These are phyloP conservation scores for Boletales sp. DNA, from an alignment of 768 basidiomycete species.

Conservation along the genomic window DNA sequence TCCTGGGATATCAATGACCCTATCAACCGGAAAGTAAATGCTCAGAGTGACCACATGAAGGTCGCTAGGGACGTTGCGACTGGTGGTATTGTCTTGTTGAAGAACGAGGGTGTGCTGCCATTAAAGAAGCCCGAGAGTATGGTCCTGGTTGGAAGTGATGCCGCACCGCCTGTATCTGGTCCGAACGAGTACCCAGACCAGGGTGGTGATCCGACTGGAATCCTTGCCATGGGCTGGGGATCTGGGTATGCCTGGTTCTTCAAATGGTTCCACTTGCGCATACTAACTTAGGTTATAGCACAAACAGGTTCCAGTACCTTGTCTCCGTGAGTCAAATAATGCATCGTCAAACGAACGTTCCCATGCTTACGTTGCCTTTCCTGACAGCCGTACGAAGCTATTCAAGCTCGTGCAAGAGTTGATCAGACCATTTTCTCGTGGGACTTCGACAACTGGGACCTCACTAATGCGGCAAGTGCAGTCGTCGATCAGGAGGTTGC, in stretches of 20 bases:
- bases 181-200: slow-evolving; percentile 69
- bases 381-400: slow-evolving; percentile 69
- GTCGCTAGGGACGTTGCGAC: slow-evolving; percentile 61
- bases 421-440: slow-evolving; percentile 66
- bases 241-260: slow-evolving; percentile 47
- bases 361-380: background rate
- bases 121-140: slow-evolving; percentile 56
- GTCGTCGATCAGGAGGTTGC: slow-evolving; percentile 56
- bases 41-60: slow-evolving; percentile 50
- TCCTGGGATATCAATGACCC: slow-evolving; percentile 28
- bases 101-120: slow-evolving; percentile 60
- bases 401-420: slow-evolving; percentile 65
- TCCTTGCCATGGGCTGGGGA: slow-evolving; percentile 92
- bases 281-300: slow-evolving; percentile 33
- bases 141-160: slow-evolving; percentile 60
- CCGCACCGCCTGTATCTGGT: slow-evolving; percentile 59
- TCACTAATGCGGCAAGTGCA: slow-evolving; percentile 43
- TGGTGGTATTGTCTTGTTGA: slow-evolving; percentile 64
- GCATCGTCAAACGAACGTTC: background rate
- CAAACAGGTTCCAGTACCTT: slow-evolving; percentile 74
- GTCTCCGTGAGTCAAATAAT: slow-evolving; percentile 49
- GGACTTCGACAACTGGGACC: slow-evolving; percentile 69
- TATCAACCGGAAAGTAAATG: slow-evolving; percentile 46
- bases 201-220: slow-evolving; percentile 56
- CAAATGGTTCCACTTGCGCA: background rate